Conservation (phyloP, 2,329 filamentous ascomycete species). For the Alternaria metachromatica region DNA sequence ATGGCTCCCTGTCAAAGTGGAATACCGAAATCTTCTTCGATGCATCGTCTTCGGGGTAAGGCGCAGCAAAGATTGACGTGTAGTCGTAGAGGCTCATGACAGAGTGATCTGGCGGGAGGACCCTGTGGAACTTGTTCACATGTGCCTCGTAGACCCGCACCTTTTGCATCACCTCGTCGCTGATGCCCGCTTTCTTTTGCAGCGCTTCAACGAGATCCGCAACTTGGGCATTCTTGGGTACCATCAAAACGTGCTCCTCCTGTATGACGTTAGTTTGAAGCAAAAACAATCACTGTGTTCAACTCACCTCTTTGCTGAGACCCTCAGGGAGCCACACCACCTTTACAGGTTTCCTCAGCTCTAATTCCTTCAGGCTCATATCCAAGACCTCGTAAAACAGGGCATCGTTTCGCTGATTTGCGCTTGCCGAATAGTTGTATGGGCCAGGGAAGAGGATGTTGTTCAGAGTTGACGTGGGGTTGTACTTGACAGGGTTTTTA, state of each 20-base stretch:
- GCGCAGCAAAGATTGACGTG: constrained; percentile 79
- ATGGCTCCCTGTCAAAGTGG: constrained; percentile 91
- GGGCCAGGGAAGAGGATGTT: constrained; percentile 76
- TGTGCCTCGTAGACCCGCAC: constrained; percentile 85
- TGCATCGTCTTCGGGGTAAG: constrained; percentile 73
- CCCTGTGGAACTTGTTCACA: constrained; percentile 81
- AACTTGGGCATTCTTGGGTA: constrained; percentile 83
- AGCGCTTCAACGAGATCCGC: constrained; percentile 78
- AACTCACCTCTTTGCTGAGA: constrained; percentile 81
- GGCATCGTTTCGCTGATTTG: constrained; percentile 74
- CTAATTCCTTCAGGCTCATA: constrained; percentile 89
- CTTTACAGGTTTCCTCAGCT: constrained; percentile 88
- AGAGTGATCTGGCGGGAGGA: constrained; percentile 71
- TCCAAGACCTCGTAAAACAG: constrained; percentile 94
- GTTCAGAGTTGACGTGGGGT: constrained; percentile 71
- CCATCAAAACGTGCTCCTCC: constrained; percentile 82
- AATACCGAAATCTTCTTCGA: constrained; percentile 78
- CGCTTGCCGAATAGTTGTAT: constrained; percentile 72
- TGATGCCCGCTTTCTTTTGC: constrained; percentile 79
- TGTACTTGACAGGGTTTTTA: constrained; percentile 78
- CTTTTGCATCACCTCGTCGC: constrained; percentile 74
- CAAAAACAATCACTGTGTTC: not conserved
- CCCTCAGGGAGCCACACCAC: constrained; percentile 87
- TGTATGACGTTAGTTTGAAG: constrained; percentile 46
- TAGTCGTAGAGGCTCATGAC: constrained; percentile 90